These are phyloP conservation scores for Onygenales sp. DNA, from an alignment of 2,329 filamentous ascomycete genomes.

Conservation along the genomic window DNA sequence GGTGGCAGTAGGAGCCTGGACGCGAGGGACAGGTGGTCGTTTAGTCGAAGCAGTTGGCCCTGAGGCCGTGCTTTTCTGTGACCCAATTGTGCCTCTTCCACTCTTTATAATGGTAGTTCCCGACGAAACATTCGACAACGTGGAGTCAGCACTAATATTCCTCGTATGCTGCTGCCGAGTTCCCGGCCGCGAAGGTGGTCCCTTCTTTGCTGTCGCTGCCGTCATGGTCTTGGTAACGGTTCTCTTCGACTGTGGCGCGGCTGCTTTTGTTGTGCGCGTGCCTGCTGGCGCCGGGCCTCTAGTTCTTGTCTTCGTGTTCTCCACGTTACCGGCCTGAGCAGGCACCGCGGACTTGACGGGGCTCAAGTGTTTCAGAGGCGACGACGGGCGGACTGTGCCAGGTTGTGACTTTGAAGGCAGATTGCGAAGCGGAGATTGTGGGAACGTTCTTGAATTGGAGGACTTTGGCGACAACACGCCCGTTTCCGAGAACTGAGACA, in stretches of 20 bases:
- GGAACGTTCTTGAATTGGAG: constrained; percentile 63
- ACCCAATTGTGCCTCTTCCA: constrained; percentile 17
- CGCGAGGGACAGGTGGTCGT: constrained; percentile 20
- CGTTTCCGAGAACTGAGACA: constrained; percentile 38
- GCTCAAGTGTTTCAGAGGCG: constrained; percentile 50
- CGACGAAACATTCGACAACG: constrained; percentile 28
- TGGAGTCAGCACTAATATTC: constrained; percentile 23
- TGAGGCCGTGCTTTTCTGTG: constrained; percentile 21
- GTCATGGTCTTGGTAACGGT: constrained; percentile 17
- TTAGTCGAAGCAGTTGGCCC: constrained; percentile 18
- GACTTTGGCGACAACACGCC: constrained; percentile 72
- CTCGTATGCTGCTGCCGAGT: constrained; percentile 30
- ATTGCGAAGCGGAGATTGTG: constrained; percentile 44
- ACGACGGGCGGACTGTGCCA: constrained; percentile 49
- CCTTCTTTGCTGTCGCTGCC: constrained; percentile 21
- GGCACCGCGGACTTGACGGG: constrained; percentile 24
- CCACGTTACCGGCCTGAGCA: constrained; percentile 10
- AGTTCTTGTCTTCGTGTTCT: constrained; percentile 16
- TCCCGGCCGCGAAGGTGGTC: constrained; percentile 25
- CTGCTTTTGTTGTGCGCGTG: constrained; percentile 16
- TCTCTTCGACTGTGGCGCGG: constrained; percentile 17
- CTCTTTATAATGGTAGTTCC: constrained; percentile 28
- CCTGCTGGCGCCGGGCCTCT: constrained; percentile 17
- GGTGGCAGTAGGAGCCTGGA: constrained; percentile 22
- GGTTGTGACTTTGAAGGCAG: constrained; percentile 43